phyloP scores from a whole-genome alignment of 208 protist genomes.

The Trichomonas gallinae region DNA sequence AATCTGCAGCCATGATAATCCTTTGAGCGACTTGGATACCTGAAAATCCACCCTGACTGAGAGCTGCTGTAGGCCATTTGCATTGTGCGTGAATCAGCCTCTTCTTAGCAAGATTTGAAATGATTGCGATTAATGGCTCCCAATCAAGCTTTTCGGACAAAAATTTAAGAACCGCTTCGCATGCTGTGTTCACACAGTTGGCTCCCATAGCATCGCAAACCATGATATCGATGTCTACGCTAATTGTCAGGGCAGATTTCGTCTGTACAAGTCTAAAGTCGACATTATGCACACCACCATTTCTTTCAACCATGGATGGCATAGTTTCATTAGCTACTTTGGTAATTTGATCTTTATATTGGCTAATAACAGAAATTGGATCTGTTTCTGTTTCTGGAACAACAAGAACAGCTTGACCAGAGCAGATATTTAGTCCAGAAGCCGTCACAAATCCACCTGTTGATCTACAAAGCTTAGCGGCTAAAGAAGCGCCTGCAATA shows the following conservation, averaged over 20 bases:
- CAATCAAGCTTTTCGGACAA: neutral
- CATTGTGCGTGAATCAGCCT: neutral
- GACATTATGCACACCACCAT: neutral
- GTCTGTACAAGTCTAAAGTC: neutral
- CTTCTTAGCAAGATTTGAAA: neutral
- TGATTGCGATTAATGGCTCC: neutral
- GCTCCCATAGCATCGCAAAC: constrained; percentile 22
- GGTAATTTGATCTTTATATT: neutral
- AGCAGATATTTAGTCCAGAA: neutral
- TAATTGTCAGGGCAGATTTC: neutral
- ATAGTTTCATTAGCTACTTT: neutral
- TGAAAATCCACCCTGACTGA: neutral
- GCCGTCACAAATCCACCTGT: neutral
- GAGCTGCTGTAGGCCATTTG: neutral
- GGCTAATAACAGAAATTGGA: neutral
- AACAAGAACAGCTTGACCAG: neutral
- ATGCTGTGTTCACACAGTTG: neutral
- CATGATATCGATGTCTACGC: neutral
- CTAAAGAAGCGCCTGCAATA: neutral
- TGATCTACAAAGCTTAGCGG: neutral
- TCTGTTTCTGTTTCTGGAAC: neutral
- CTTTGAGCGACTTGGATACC: neutral
- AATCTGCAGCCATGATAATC: neutral
- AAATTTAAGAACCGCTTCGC: neutral
- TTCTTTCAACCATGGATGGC: neutral